Conservation (phyloP, 345 rosid genomes). For the Populus davidiana region DNA sequence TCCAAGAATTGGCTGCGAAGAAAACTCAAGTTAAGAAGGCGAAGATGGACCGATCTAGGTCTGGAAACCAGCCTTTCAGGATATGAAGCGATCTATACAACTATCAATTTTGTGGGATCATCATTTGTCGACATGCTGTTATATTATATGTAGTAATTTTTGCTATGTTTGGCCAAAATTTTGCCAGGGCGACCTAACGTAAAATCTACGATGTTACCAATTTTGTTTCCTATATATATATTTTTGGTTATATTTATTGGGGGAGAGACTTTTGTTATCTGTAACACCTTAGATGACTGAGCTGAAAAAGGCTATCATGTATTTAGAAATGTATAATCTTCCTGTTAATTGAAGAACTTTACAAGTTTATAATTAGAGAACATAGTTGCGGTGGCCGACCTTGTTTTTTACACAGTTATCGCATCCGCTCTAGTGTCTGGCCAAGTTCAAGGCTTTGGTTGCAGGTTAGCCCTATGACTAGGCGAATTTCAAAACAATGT, state of each 20-base stretch:
- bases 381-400: too few species aligned
- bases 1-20: constrained; percentile 61
- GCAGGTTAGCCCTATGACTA: too few species aligned
- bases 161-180: constrained; percentile 1
- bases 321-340: background rate
- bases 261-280: background rate
- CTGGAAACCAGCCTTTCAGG: constrained; percentile 53
- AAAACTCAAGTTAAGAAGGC: constrained; percentile 44
- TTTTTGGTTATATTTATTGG: background rate
- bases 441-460: too few species aligned
- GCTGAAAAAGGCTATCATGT: background rate
- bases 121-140: constrained; percentile 20
- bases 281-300: background rate
- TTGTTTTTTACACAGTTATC: too few species aligned
- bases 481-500: too few species aligned
- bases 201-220: background rate
- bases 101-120: background rate
- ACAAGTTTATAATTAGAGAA: too few species aligned
- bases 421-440: too few species aligned
- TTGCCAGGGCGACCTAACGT: background rate
- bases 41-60: constrained; percentile 26
- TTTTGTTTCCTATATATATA: background rate
- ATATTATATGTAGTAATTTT: constrained; percentile 8
- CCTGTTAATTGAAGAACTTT: background rate
- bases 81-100: constrained; percentile 26